Conservation (phyloP, 1,284 basidiomycete genomes). For the Cystobasidium pallidum region DNA sequence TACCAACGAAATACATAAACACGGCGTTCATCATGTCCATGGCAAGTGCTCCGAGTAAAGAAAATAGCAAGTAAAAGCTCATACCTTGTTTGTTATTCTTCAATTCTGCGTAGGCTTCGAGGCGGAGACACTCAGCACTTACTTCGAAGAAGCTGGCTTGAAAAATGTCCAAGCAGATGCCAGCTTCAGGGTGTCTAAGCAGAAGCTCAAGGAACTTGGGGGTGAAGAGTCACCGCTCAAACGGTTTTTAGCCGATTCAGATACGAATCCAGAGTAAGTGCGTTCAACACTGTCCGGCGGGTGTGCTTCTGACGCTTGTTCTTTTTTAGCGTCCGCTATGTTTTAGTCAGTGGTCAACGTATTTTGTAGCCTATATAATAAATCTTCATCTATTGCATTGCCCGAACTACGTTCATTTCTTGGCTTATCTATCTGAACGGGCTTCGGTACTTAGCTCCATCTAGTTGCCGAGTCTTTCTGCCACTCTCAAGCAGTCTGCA, state of each 20-base stretch:
- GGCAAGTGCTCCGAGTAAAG: neutral
- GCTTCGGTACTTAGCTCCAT: too few relatives aligned
- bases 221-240: slow-evolving; percentile 11
- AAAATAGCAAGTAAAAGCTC: too few relatives aligned
- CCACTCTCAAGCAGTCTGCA: slow-evolving; percentile 65
- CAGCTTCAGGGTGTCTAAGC: slow-evolving; percentile 19
- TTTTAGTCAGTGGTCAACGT: slow-evolving; percentile 6
- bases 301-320: neutral
- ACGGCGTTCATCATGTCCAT: slow-evolving; percentile 25
- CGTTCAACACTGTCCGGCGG: neutral
- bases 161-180: slow-evolving; percentile 3
- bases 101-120: slow-evolving; percentile 3
- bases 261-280: slow-evolving; percentile 18
- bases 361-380: too few relatives aligned
- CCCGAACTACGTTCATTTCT: neutral
- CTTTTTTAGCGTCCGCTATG: neutral
- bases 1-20: neutral
- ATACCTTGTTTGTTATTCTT: neutral
- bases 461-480: slow-evolving; percentile 52
- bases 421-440: too few relatives aligned
- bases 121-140: neutral
- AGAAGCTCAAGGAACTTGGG: slow-evolving; percentile 14
- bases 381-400: too few relatives aligned
- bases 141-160: slow-evolving; percentile 25
- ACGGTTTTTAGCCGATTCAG: neutral